These are phyloP conservation scores for Myxozyma geophila DNA, from an alignment of 805 yeast genomes.

Conservation along the genomic window DNA sequence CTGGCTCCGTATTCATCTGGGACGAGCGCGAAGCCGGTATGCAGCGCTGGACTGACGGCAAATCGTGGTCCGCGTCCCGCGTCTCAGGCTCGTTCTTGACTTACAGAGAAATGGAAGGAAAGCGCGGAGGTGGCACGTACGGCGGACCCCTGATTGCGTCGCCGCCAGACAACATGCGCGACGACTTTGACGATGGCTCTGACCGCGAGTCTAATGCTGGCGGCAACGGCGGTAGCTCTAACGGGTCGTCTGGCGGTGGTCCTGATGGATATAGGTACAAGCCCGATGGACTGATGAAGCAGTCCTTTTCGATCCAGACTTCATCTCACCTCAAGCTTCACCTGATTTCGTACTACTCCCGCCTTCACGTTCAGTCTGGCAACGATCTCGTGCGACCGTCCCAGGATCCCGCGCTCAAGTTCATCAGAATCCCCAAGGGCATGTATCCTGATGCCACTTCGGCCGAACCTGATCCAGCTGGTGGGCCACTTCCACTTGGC, in stretches of 20 bases:
- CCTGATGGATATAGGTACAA: slow-evolving; percentile 50
- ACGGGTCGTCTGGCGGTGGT: not conserved
- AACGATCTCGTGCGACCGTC: slow-evolving; percentile 51
- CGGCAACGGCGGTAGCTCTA: too few species aligned
- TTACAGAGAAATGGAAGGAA: slow-evolving; percentile 62
- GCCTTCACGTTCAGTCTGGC: slow-evolving; percentile 40
- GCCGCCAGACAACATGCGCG: slow-evolving; percentile 3
- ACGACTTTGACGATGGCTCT: slow-evolving; percentile 10
- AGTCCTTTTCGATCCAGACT: slow-evolving; percentile 63
- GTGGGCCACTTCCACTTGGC: slow-evolving; percentile 14
- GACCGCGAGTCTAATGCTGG: slow-evolving; percentile 12
- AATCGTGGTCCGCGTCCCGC: slow-evolving; percentile 72
- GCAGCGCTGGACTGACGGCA: slow-evolving; percentile 81
- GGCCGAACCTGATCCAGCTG: slow-evolving; percentile 18
- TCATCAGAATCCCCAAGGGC: slow-evolving; percentile 46
- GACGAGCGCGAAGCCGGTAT: slow-evolving; percentile 71
- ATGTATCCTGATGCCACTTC: slow-evolving; percentile 47
- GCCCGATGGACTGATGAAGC: slow-evolving; percentile 63
- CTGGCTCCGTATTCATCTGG: slow-evolving; percentile 73
- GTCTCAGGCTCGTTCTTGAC: slow-evolving; percentile 67
- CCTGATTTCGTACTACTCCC: slow-evolving; percentile 59
- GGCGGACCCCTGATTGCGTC: slow-evolving; percentile 29
- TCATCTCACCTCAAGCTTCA: slow-evolving; percentile 60
- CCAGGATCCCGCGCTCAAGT: slow-evolving; percentile 49
- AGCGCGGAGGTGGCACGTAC: slow-evolving; percentile 34